A percentile compares a stretch with the other conserved stretches of the same genome.
These are phyloP conservation scores for Bipolaris bicolor DNA, from an alignment of 2,329 filamentous ascomycete species.

Conservation along the genomic window DNA sequence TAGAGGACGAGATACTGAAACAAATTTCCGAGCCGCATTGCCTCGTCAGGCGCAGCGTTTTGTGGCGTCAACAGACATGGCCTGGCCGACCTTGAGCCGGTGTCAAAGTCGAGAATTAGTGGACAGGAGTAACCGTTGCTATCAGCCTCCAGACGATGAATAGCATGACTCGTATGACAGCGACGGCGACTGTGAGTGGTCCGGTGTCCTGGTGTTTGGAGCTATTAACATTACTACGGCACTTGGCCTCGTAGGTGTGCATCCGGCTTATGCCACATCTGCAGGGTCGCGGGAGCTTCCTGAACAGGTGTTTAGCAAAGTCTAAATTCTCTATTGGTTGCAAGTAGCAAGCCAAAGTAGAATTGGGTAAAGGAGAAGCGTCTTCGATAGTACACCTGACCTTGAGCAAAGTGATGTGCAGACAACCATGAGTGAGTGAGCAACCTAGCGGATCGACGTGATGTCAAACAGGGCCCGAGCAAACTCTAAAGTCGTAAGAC, in stretches of 20 bases:
- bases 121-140: slow-evolving; percentile 1
- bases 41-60: not conserved
- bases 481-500: not conserved
- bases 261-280: slow-evolving; percentile 1
- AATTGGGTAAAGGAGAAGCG: not conserved
- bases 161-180: slow-evolving; percentile 4
- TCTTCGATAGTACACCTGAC: slow-evolving; percentile 1
- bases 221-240: not conserved
- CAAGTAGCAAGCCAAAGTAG: not conserved
- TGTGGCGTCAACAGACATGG: not conserved
- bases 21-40: not conserved
- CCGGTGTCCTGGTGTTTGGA: slow-evolving; percentile 3
- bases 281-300: not conserved
- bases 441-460: slow-evolving; percentile 2
- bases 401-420: not conserved
- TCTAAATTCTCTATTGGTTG: not conserved
- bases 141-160: not conserved
- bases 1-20: not conserved
- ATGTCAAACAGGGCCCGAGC: not conserved
- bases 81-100: slow-evolving; percentile 12
- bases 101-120: not conserved
- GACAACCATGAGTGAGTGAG: not conserved
- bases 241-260: not conserved
- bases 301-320: slow-evolving; percentile 1
- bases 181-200: slow-evolving; percentile 5